Conservation (phyloP, 2,329 filamentous ascomycete species). For the Penicillium vulpinum region DNA sequence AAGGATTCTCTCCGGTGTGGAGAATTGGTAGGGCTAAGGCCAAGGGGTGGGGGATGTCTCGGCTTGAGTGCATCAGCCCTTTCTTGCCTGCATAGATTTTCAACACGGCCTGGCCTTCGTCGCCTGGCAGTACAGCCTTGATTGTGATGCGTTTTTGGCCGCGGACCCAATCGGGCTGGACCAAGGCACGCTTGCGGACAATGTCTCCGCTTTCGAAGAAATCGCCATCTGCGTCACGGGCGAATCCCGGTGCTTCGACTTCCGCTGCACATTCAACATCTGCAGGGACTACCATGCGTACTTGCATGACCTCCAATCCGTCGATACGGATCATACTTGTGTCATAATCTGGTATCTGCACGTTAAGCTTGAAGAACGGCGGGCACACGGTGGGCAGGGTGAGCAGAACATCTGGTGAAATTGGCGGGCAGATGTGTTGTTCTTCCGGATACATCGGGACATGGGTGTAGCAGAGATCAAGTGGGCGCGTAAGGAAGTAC, state of each 20-base stretch:
- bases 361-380: conserved; percentile 77
- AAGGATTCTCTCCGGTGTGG: conserved; percentile 87
- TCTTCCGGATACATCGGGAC: conserved; percentile 83
- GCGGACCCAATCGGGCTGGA: conserved; percentile 87
- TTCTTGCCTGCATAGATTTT: conserved; percentile 93
- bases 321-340: conserved; percentile 83
- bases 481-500: conserved; percentile 90
- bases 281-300: conserved; percentile 81
- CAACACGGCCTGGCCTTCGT: conserved; percentile 82
- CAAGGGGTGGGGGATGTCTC: conserved; percentile 89
- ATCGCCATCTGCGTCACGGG: conserved; percentile 83
- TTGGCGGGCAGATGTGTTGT: conserved; percentile 87
- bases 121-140: conserved; percentile 86
- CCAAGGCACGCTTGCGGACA: conserved; percentile 79
- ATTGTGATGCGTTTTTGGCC: conserved; percentile 89
- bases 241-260: conserved; percentile 79
- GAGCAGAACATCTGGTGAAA: conserved; percentile 81
- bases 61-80: conserved; percentile 95
- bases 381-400: conserved; percentile 84
- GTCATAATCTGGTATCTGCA: conserved; percentile 86
- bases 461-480: conserved; percentile 93
- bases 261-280: conserved; percentile 93
- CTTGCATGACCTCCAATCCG: conserved; percentile 87
- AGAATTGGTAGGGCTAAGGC: conserved; percentile 87
- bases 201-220: conserved; percentile 88